A percentile compares a stretch with the other conserved stretches of the same genome.
These are phyloP conservation scores for Myriosclerotinia curreyana DNA, from an alignment of 2,329 filamentous ascomycete genomes.

Conservation along the genomic window DNA sequence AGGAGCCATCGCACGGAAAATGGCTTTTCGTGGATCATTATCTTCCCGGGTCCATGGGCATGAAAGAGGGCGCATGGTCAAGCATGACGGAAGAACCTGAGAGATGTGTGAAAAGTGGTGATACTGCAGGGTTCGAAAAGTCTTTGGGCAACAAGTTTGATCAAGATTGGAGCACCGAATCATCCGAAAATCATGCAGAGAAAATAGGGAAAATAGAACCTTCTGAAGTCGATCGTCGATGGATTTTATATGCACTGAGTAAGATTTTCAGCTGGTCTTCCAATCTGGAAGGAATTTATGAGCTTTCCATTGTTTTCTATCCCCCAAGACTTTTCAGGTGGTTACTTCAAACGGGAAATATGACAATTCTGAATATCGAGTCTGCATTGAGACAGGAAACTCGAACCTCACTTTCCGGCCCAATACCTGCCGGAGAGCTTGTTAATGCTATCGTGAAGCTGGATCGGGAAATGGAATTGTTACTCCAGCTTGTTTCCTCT, in stretches of 20 bases:
- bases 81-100: slow-evolving; percentile 38
- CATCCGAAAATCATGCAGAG: slow-evolving; percentile 22
- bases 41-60: slow-evolving; percentile 32
- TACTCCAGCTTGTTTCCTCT: slow-evolving; percentile 62
- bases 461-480: slow-evolving; percentile 65
- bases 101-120: slow-evolving; percentile 39
- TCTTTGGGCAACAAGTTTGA: slow-evolving; percentile 41
- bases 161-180: slow-evolving; percentile 26
- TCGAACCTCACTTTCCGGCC: slow-evolving; percentile 39
- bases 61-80: slow-evolving; percentile 26
- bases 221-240: slow-evolving; percentile 59
- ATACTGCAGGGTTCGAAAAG: slow-evolving; percentile 44
- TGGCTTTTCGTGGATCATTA: slow-evolving; percentile 32
- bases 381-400: slow-evolving; percentile 53
- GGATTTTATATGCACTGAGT: slow-evolving; percentile 54
- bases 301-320: slow-evolving; percentile 45
- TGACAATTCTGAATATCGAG: slow-evolving; percentile 57
- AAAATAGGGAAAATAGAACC: slow-evolving; percentile 44
- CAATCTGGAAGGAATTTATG: slow-evolving; percentile 23
- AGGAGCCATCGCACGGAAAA: slow-evolving; percentile 16
- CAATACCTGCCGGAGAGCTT: slow-evolving; percentile 58
- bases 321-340: slow-evolving; percentile 54
- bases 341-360: slow-evolving; percentile 57
- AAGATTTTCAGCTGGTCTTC: slow-evolving; percentile 45
- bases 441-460: slow-evolving; percentile 59